Evolutionary conservation across 495 filamentous ascomycete genomes (phyloP), one percentile per base, ranked within the genome.

Genomic region (Neurospora sp.): DNA sequence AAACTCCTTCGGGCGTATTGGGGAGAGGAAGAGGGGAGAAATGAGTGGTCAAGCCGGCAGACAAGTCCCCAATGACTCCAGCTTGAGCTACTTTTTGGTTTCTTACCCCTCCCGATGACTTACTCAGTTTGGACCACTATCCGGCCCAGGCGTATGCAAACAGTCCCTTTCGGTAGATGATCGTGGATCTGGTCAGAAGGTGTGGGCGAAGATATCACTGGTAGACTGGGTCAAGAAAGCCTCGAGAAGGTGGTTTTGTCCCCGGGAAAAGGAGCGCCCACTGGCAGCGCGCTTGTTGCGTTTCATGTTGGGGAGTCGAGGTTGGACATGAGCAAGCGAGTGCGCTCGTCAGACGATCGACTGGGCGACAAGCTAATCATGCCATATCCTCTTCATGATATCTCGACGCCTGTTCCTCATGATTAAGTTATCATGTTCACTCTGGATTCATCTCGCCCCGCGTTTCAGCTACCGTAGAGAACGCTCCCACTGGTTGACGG

Each of bases 261-360:
- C 43, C 28, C 59, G 69, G 54, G 31, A 36, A 69, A 69, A 73
- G 43, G 70, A 73, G 59, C 38, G 39, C 42, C 62, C 70, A 42
- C 42, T 59, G 73, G 28, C 73, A 73, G 74, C 79, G 80, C 80
- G 78, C 80, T 79, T 80, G 76, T 76, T 80, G 69, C 71, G 80
- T 81, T 81, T 80, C 80, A 81, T 62, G 78, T 80, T 77, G 54
- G 73, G 70, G 43, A 24, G 39, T 34, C 24, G 71, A 43, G 72
- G 69, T 71, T 66, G 42, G 36, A 19, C 10, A 77, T 73, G 76
- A 78, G 74, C 72, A 39, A 69, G 34, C 75, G 72, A 73, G 37
- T 75, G 66, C 66, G 38, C 71, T 45, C 45, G 39, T 21, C 37
- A n/a, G 69, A 69, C 21, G 73, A 21, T 59, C 40, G 42, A 54